Conservation (phyloP, 805 yeast genomes). For the Kodamaea leandrae region DNA sequence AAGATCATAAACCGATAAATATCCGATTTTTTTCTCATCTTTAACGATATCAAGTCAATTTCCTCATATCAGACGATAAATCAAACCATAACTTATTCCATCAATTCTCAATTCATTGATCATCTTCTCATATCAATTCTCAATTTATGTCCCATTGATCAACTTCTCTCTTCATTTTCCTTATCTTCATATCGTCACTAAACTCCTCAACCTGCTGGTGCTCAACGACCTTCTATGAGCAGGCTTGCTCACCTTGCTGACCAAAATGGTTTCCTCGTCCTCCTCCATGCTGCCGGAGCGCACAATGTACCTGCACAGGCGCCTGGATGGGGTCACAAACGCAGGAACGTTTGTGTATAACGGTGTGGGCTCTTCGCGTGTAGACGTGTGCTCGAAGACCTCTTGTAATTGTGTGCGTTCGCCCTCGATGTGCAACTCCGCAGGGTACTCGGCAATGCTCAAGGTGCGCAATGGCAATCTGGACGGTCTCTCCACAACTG, state of each 20-base stretch:
- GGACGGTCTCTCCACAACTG: constrained; percentile 9
- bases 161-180: constrained; percentile 5
- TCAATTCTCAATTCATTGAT: too few relatives aligned
- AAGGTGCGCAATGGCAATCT: constrained; percentile 31
- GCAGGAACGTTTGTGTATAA: constrained; percentile 30
- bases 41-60: too few relatives aligned
- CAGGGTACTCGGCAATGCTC: constrained; percentile 30
- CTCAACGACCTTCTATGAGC: constrained; percentile 2
- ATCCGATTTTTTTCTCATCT: too few relatives aligned
- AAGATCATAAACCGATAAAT: too few relatives aligned
- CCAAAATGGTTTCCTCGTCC: constrained; percentile 13
- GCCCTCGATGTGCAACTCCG: constrained; percentile 19
- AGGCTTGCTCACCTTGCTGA: constrained; percentile 6
- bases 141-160: too few relatives aligned
- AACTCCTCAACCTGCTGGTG: constrained; percentile 11
- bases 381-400: neutral
- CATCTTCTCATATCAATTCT: neutral
- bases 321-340: constrained; percentile 36
- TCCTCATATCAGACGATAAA: too few relatives aligned
- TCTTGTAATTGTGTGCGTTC: constrained; percentile 23
- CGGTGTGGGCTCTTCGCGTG: neutral
- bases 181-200: constrained; percentile 21
- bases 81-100: too few relatives aligned
- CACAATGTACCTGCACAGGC: constrained; percentile 19
- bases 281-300: constrained; percentile 12